phyloP scores from a whole-genome alignment of 306 rosid genomes.

The Inga oerstediana region DNA sequence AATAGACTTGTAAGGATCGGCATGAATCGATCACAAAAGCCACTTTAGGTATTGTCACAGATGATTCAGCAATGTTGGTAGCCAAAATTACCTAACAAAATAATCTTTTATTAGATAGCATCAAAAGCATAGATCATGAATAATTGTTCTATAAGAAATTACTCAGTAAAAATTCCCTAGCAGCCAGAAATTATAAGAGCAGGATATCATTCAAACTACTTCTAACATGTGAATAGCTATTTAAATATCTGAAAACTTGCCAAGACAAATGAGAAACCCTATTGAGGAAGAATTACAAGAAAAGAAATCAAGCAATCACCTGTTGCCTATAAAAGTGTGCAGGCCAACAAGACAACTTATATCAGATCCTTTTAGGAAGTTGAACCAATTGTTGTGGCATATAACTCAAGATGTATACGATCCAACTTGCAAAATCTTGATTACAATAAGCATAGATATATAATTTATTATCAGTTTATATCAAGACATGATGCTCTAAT shows the following conservation, averaged over 20 bases:
- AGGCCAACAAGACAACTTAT: slow-evolving; percentile 2
- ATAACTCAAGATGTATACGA: slow-evolving; percentile 12
- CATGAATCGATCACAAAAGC: slow-evolving; percentile 93
- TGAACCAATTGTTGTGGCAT: not conserved
- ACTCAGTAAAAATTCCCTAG: not conserved
- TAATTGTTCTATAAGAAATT: not conserved
- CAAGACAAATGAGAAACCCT: not conserved
- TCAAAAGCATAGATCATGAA: slow-evolving; percentile 25
- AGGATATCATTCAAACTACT: not conserved
- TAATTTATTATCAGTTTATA: slow-evolving; percentile 9
- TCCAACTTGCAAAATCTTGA: slow-evolving; percentile 16
- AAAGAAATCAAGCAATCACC: not conserved
- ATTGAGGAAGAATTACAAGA: not conserved
- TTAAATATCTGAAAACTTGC: not conserved
- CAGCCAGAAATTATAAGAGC: slow-evolving; percentile 8
- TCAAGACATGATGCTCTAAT: not conserved
- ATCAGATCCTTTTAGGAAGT: slow-evolving; percentile 8
- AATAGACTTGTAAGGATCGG: slow-evolving; percentile 81
- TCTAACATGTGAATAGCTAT: not conserved
- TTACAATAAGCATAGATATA: not conserved
- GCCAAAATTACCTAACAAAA: slow-evolving; percentile 80
- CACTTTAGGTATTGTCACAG: slow-evolving; percentile 91
- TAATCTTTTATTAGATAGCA: slow-evolving; percentile 19
- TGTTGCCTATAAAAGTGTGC: not conserved
- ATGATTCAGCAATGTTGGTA: slow-evolving; percentile 91